Percentiles rank a stretch among this genome's conserved stretches.
Conservation (phyloP, 139 green algal genomes). For the Desmodesmus armatus region DNA sequence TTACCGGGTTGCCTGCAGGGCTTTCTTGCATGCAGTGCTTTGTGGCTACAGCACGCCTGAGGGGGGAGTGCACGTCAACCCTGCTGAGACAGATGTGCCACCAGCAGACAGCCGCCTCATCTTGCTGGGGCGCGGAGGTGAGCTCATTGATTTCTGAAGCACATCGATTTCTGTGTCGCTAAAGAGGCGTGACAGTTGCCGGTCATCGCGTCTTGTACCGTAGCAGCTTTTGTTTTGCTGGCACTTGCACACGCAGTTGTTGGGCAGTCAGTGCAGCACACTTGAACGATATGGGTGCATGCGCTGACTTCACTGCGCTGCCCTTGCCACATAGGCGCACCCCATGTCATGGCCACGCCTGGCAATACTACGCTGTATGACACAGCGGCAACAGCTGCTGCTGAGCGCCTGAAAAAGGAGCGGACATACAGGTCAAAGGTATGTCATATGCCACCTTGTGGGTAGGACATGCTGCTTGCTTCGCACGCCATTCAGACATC, state of each 20-base stretch:
- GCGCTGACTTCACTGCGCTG: background rate
- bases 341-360: background rate
- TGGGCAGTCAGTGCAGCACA: background rate
- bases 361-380: background rate
- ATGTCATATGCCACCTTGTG: too few species aligned
- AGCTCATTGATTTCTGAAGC: background rate
- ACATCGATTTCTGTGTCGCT: too few species aligned
- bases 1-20: slow-evolving; percentile 29
- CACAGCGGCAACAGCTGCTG: slow-evolving; percentile 8
- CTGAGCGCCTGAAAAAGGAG: slow-evolving; percentile 30
- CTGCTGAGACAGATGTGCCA: background rate
- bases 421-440: slow-evolving; percentile 40
- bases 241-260: background rate
- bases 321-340: background rate
- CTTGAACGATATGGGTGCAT: background rate
- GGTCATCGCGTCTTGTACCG: too few species aligned
- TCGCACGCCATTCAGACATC: too few species aligned
- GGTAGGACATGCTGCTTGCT: too few species aligned
- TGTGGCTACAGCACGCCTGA: slow-evolving; percentile 11
- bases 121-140: slow-evolving; percentile 40
- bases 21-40: slow-evolving; percentile 22
- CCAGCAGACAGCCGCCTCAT: slow-evolving; percentile 19
- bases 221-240: too few species aligned
- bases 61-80: slow-evolving; percentile 15
- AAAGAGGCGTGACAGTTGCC: too few species aligned